Base-by-base conservation (phyloP, 2,329 filamentous ascomycete species). In the Pezicula rhizophila region DNA sequence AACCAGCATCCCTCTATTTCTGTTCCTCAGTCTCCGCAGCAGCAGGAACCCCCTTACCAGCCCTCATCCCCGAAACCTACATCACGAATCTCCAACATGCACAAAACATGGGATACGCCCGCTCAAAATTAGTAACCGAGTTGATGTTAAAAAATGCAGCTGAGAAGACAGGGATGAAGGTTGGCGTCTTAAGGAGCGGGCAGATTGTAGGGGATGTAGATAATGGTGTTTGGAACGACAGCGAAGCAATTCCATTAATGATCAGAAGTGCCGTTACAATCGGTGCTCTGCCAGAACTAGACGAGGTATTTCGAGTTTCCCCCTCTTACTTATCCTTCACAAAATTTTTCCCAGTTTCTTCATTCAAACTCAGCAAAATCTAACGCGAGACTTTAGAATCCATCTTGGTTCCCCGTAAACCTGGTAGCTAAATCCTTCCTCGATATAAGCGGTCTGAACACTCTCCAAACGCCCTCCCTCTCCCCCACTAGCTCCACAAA, bases 231-330 rank as follows among this genome's bases (percentile, higher is more conserved):
- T 79, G 76, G 77, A 78, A 76, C 53, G 58, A 60, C 3, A 71
- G 66, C 0, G 76, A 79, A 52, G 76, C 74, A 0, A 76, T 78
- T 18, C 73, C 78, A 0, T 56, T 80, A 38, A 71, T 80, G 59
- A 61, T 81, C 0, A 71, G 70, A 31, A 70, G 66, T 2, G 72
- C 71, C 0, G 59, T 59, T 1, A 70, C 73, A 0, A 66, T 72
- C 1, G 70, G 71, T 1, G 62, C 65, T 0, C 61, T 79, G 4
- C 76, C 76, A 2, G 58, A 60, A 8, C 62, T 80, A 2, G 60
- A 69, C 2, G 74, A 78, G 48, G 60, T 55, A 49, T 37, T 23
- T 23, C 23, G 34, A 14, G n/a, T 20, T 14, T 17, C 31, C n/a
- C n/a, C n/a, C n/a, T n/a, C 31, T 47, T 60, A n/a, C 56, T 54